A percentile compares a stretch with the other conserved stretches of the same genome.
Evolutionary conservation across 108 stramenopile species (phyloP).

Genomic region (Fistulifera pelliculosa): DNA sequence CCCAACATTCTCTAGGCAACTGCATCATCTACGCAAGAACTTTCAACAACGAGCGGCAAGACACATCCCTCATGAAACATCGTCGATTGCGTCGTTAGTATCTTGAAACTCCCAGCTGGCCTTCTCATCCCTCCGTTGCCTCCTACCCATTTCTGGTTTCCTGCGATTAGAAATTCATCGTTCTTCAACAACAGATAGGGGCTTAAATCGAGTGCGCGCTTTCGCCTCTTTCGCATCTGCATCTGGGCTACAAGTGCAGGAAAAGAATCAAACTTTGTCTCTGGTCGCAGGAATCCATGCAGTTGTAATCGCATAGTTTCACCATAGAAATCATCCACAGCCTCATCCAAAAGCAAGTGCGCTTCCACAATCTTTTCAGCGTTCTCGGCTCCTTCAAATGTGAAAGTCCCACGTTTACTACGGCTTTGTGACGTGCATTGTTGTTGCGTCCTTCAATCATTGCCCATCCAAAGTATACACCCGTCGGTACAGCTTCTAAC

Average conservation of each 20-base stretch:
- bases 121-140: slow-evolving; percentile 48
- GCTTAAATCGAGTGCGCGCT: slow-evolving; percentile 29
- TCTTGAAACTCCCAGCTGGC: slow-evolving; percentile 77
- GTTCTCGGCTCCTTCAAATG: slow-evolving; percentile 84
- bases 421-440: slow-evolving; percentile 47
- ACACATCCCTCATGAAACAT: not conserved
- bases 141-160: slow-evolving; percentile 46
- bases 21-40: no score
- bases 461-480: slow-evolving; percentile 86
- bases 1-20: no score
- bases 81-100: not conserved
- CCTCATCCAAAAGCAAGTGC: slow-evolving; percentile 48
- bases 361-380: slow-evolving; percentile 85
- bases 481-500: slow-evolving; percentile 44
- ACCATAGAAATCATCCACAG: slow-evolving; percentile 66
- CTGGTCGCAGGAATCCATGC: slow-evolving; percentile 62
- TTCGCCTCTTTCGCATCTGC: slow-evolving; percentile 61
- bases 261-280: slow-evolving; percentile 75
- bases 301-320: slow-evolving; percentile 69
- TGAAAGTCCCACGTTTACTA: slow-evolving; percentile 86
- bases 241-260: slow-evolving; percentile 68
- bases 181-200: slow-evolving; percentile 18
- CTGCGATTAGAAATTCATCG: slow-evolving; percentile 28
- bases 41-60: no score
- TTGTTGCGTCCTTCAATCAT: slow-evolving; percentile 36